phyloP scores from a whole-genome alignment of 176 grass and related monocot genomes.

The Guadua angustifolia region DNA sequence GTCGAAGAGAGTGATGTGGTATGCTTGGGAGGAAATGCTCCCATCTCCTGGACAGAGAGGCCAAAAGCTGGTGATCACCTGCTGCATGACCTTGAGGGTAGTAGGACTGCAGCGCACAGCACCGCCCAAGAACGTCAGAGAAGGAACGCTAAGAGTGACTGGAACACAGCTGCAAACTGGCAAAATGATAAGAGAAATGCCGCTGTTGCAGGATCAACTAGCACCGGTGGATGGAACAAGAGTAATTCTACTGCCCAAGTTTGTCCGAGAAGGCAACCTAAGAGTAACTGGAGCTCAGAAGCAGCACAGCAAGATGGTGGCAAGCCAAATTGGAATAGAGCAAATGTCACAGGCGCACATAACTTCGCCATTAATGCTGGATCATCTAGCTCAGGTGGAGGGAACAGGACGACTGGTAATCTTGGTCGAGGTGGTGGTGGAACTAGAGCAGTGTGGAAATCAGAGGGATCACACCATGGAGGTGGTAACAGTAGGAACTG shows the following conservation, averaged over 20 bases:
- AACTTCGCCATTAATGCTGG: slow-evolving; percentile 30
- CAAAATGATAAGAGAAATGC: slow-evolving; percentile 18
- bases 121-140: background rate
- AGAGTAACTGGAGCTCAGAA: slow-evolving; percentile 27
- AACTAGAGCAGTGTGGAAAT: slow-evolving; percentile 30
- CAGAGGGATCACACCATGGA: slow-evolving; percentile 33
- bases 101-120: slow-evolving; percentile 6
- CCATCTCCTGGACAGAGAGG: slow-evolving; percentile 46
- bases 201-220: slow-evolving; percentile 10
- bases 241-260: slow-evolving; percentile 22
- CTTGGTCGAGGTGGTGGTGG: slow-evolving; percentile 27
- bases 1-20: slow-evolving; percentile 33
- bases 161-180: slow-evolving; percentile 35
- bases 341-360: slow-evolving; percentile 1
- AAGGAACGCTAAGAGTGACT: slow-evolving; percentile 3
- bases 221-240: slow-evolving; percentile 6
- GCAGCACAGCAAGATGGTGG: slow-evolving; percentile 29
- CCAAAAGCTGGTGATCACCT: slow-evolving; percentile 19
- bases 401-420: slow-evolving; percentile 36
- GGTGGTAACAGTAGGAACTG: slow-evolving; percentile 29
- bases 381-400: slow-evolving; percentile 31
- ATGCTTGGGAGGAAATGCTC: slow-evolving; percentile 36
- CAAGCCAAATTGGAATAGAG: slow-evolving; percentile 24
- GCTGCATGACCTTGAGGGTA: slow-evolving; percentile 6
- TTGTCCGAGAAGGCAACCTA: slow-evolving; percentile 18